Base-by-base conservation (phyloP, 164 flowering plant species). In the Piper longum region DNA sequence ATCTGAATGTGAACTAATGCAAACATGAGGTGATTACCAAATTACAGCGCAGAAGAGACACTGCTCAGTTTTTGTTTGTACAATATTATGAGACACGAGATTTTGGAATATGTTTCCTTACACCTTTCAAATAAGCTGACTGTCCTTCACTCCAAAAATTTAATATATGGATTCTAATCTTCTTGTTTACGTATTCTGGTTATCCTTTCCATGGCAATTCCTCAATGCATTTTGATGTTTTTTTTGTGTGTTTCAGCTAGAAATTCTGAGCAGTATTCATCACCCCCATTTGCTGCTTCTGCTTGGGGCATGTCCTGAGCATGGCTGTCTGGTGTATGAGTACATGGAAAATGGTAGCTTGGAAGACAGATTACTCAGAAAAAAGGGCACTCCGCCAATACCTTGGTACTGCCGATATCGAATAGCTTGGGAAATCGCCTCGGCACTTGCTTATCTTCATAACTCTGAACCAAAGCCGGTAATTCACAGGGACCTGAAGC, bases 251-350 rank as follows among this genome's bases (percentile, higher is more conserved):
- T 73, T 81, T 54, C 86, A 93, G 99, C 84, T 93, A 66, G 88
- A 84, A 65, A 74, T 93, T 62, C 71, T 93, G 74, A 85, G 95
- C 81, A 76, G 71, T 64, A 79, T 88, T 41, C 86, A 78, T 5
- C 99, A 93, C 69, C 99, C 99, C 4, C 85, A 90, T 68, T 63
- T 90, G 79, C 79, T 93, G n/a, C 78, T 87, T 17, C 95, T 93
- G 43, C 75, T 90, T 44, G 99, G 99, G 16, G 97, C 96, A 40
- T 90, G 99, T 67, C 82, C 81, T 26, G 95, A 85, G 58, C 83
- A 63, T 9, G 83, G 91, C 64, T 88, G 95, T 82, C 75, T 93
- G 12, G 86, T 90, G n/a, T 93, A 90, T 43, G 99, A 93, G 75
- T 88, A 73, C 81, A 86, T 93, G 97, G 91, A 85, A 62, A 85